phyloP scores from a whole-genome alignment of 306 rosid species.

The Casuarina glauca region DNA sequence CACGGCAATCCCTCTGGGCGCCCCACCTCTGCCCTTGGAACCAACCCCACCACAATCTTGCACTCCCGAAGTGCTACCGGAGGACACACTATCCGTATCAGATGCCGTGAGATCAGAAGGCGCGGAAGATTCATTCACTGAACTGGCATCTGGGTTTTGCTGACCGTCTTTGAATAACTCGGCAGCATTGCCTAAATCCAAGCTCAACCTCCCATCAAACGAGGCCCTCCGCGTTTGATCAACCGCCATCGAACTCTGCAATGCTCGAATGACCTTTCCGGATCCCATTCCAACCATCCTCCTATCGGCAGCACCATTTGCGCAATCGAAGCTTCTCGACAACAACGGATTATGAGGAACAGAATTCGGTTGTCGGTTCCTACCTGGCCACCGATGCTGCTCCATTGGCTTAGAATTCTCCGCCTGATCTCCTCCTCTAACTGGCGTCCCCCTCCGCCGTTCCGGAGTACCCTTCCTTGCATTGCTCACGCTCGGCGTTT shows the following conservation, averaged over 20 bases:
- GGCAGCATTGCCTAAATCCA: conserved; percentile 77
- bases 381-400: conserved; percentile 93
- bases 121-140: conserved; percentile 47
- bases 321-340: conserved; percentile 66
- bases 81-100: conserved; percentile 95
- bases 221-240: conserved; percentile 65
- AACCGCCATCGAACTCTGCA: conserved; percentile 67
- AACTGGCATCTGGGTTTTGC: conserved; percentile 51
- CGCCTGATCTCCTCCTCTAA: conserved; percentile 63
- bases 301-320: conserved; percentile 39
- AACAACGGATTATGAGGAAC: conserved; percentile 30
- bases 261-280: conserved; percentile 65
- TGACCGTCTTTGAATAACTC: conserved; percentile 47
- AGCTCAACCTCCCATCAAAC: conserved; percentile 81
- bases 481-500: conserved; percentile 44
- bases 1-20: conserved; percentile 68
- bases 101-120: conserved; percentile 87
- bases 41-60: conserved; percentile 51
- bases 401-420: conserved; percentile 79
- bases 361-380: conserved; percentile 52
- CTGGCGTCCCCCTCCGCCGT: conserved; percentile 73
- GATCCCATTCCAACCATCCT: conserved; percentile 63
- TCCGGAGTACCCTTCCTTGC: conserved; percentile 83
- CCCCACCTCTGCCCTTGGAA: conserved; percentile 39
- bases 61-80: conserved; percentile 90